These are phyloP conservation scores for Corylus americana DNA, from an alignment of 306 rosid species.

Conservation along the genomic window DNA sequence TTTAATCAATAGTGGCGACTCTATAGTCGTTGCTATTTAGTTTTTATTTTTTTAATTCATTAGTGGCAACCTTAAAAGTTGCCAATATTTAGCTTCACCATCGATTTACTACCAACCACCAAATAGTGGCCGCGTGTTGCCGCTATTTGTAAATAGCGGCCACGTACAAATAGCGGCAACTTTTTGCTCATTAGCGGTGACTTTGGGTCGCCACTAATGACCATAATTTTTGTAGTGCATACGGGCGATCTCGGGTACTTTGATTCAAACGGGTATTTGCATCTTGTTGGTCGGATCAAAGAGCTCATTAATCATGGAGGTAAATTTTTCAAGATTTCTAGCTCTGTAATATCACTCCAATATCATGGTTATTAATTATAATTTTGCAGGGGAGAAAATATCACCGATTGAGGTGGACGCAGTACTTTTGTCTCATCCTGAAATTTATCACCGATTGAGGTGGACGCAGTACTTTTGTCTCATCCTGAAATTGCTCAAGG, in stretches of 20 bases:
- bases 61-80: too few relatives aligned
- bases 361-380: background rate
- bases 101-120: too few relatives aligned
- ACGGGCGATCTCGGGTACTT: slow-evolving; percentile 76
- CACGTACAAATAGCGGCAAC: too few relatives aligned
- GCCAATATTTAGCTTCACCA: too few relatives aligned
- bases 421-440: slow-evolving; percentile 66
- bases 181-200: too few relatives aligned
- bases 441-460: slow-evolving; percentile 5
- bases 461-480: slow-evolving; percentile 65
- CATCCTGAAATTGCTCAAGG: slow-evolving; percentile 74
- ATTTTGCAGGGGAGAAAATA: slow-evolving; percentile 74
- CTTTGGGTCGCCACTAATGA: too few relatives aligned
- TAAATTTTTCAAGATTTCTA: slow-evolving; percentile 9
- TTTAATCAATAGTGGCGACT: too few relatives aligned
- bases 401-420: slow-evolving; percentile 95
- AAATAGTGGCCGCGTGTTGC: too few relatives aligned
- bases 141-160: too few relatives aligned
- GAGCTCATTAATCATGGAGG: slow-evolving; percentile 96
- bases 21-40: too few relatives aligned
- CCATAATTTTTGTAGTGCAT: too few relatives aligned
- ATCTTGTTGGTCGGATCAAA: slow-evolving; percentile 90
- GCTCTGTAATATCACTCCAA: background rate
- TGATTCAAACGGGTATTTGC: slow-evolving; percentile 84
- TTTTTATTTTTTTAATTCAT: too few relatives aligned